Evolutionary conservation across 2,329 filamentous ascomycete species (phyloP), one percentile per base, ranked within the genome.

Genomic region (Aureobasidium leucospermi): DNA sequence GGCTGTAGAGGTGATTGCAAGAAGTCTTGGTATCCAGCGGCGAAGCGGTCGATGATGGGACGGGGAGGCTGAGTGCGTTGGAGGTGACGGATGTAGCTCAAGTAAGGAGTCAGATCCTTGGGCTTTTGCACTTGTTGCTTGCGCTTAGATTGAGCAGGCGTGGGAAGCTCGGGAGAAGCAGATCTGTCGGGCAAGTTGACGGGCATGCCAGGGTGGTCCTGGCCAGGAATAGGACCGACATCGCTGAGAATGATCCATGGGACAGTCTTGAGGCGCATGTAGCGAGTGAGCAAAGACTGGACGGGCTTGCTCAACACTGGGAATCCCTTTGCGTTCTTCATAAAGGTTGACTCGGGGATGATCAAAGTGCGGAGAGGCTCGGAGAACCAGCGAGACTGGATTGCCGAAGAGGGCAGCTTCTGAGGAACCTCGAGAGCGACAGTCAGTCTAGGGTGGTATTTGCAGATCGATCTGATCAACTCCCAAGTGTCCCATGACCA

Each of bases 401-500:
- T 73, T 4, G 74, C 69, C 16, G 79, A 68, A 1, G 78, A 73
- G n/a, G 84, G 83, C n/a, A 86, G 75, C 58, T 81, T 76, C 55
- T 79, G 81, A 4, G 84, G 82, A 47, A 86, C 67, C n/a, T 78
- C 76, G 32, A 87, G 75, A 28, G 81, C 89, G 73, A 96, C 84
- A 68, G 85, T 87, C 39, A 99, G 79, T 71, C 90, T 84, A 60
- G 81, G 76, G 73, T 87, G 87, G 74, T 99, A 97, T 75, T 86
- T 88, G 81, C 91, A 96, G 60, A 90, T 79, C 57, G 86, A 87
- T 57, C 94, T 83, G 67, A 99, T 88, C 23, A 87, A 80, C 71
- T 99, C 87, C 94, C 94, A 99, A 1, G 88, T 87, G 73, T 97
- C 92, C 95, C 95, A 99, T 2, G 86, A 81, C 57, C 86, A 86